These are phyloP conservation scores for Sicyos baderoa DNA, from an alignment of 306 rosid genomes.

Conservation along the genomic window DNA sequence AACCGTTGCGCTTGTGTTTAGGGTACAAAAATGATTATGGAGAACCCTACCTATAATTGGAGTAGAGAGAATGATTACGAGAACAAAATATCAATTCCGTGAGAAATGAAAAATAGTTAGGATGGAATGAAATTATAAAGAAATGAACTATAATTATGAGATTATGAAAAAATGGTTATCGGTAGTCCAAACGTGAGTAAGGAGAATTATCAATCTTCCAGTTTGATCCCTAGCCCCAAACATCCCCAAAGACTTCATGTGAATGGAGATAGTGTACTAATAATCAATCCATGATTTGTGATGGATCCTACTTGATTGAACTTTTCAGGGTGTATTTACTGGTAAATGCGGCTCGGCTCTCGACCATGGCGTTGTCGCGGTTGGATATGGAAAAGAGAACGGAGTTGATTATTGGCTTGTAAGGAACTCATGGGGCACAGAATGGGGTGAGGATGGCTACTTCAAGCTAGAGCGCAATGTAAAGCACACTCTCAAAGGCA, in stretches of 20 bases:
- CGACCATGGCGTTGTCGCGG: conserved; percentile 82
- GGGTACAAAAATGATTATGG: too few relatives aligned
- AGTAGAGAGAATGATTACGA: too few relatives aligned
- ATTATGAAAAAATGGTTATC: too few relatives aligned
- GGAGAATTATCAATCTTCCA: too few relatives aligned
- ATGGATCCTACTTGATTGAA: neutral
- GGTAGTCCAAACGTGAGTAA: too few relatives aligned
- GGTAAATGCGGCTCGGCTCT: conserved; percentile 59
- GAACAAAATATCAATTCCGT: too few relatives aligned
- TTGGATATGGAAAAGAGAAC: conserved; percentile 77
- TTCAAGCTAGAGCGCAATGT: conserved; percentile 65
- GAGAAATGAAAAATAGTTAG: too few relatives aligned
- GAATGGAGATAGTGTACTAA: neutral
- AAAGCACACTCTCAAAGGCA: conserved; percentile 29
- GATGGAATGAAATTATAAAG: too few relatives aligned
- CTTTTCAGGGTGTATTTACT: conserved; percentile 64
- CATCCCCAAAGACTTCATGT: neutral
- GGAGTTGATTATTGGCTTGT: conserved; percentile 85
- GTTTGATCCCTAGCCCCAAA: too few relatives aligned
- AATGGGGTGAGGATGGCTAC: conserved; percentile 88
- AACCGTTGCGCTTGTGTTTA: too few relatives aligned
- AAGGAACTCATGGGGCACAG: conserved; percentile 89
- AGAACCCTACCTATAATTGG: too few relatives aligned
- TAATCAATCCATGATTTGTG: neutral
- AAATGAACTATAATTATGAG: too few relatives aligned